phyloP scores from a whole-genome alignment of 139 green algal genomes.

The Medakamo hakoo region DNA sequence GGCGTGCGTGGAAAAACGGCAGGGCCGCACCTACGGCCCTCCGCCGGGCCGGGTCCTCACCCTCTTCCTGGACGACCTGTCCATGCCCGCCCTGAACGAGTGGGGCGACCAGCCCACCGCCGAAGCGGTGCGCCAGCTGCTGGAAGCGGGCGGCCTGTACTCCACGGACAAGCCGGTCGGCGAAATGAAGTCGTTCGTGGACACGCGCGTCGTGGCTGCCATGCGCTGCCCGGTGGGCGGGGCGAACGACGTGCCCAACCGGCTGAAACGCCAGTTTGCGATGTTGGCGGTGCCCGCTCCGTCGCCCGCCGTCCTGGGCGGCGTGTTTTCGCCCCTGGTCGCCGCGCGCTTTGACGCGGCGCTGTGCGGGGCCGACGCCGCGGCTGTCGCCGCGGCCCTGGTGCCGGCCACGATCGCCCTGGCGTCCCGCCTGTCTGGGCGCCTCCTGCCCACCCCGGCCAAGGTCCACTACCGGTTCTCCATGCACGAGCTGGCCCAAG shows the following conservation, averaged over 20 bases:
- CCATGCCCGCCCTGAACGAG: slow-evolving; percentile 83
- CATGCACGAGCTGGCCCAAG: slow-evolving; percentile 78
- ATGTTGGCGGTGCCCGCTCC: slow-evolving; percentile 80
- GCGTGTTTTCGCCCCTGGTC: slow-evolving; percentile 78
- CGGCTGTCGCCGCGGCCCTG: slow-evolving; percentile 21
- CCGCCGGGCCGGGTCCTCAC: slow-evolving; percentile 70
- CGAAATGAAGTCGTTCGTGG: slow-evolving; percentile 83
- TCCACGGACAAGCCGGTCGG: slow-evolving; percentile 86
- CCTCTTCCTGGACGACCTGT: slow-evolving; percentile 87
- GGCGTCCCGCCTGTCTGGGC: slow-evolving; percentile 58
- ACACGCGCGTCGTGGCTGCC: slow-evolving; percentile 65
- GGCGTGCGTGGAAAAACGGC: slow-evolving; percentile 76
- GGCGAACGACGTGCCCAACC: slow-evolving; percentile 88
- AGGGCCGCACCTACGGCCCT: slow-evolving; percentile 83
- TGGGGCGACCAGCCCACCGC: slow-evolving; percentile 96
- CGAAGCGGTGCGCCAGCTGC: slow-evolving; percentile 85
- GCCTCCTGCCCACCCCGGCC: slow-evolving; percentile 83
- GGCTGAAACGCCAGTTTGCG: slow-evolving; percentile 88
- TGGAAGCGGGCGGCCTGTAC: slow-evolving; percentile 88
- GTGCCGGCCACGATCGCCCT: slow-evolving; percentile 70
- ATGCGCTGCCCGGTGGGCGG: slow-evolving; percentile 80
- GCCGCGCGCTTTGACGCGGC: slow-evolving; percentile 25
- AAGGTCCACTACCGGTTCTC: slow-evolving; percentile 97
- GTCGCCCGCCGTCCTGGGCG: slow-evolving; percentile 63
- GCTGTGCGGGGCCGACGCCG: slow-evolving; percentile 12